Base-by-base conservation (phyloP, 2,329 filamentous ascomycete species). In the Ophiostoma sp. region DNA sequence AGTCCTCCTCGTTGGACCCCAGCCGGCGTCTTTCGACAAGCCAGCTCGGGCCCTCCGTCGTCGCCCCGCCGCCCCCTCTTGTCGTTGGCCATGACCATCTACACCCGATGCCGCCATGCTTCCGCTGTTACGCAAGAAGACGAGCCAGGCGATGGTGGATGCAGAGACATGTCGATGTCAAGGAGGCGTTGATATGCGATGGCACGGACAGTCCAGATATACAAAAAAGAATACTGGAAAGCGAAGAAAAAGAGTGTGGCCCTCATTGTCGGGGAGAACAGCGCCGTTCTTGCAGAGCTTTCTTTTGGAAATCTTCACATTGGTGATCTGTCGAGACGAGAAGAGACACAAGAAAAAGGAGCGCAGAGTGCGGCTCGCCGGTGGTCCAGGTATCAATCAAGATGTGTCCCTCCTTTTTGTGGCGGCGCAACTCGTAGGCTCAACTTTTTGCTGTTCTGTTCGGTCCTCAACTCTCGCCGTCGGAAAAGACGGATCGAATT, bases 251-350 rank as follows among this genome's bases (percentile, higher is more conserved):
- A 31, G 68, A 13, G n/a, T 35, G n/a, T 44, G 64, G n/a, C n/a
- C 54, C 68, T 52, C 67, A 68, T 68, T 35, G 41, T 57, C 8
- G 31, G 60, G 35, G 31, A 33, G 33, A 64, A 65, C 41, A 68
- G 41, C 17, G 54, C 66, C 36, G 67, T 70, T 66, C 54, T 60
- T 70, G 71, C 70, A 73, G 72, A 71, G 71, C 67, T 60, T 70
- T 69, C 68, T 57, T 67, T 69, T 41, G 48, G 52, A 68, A 23
- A 44, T 62, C 57, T 70, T 71, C 68, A 71, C 67, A 72, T 71
- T 10, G 66, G 31, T 68, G 44, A 57, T 62, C 33, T 17, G 39
- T 57, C 7, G 54, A 1, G 23, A 31, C 27, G 36, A 62, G 39
- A 41, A 15, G 39, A 41, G 15, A 13, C 13, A 15, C 39, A 31